Base-by-base conservation (phyloP, 495 filamentous ascomycete species). In the Diplogelasinospora grovesii region DNA sequence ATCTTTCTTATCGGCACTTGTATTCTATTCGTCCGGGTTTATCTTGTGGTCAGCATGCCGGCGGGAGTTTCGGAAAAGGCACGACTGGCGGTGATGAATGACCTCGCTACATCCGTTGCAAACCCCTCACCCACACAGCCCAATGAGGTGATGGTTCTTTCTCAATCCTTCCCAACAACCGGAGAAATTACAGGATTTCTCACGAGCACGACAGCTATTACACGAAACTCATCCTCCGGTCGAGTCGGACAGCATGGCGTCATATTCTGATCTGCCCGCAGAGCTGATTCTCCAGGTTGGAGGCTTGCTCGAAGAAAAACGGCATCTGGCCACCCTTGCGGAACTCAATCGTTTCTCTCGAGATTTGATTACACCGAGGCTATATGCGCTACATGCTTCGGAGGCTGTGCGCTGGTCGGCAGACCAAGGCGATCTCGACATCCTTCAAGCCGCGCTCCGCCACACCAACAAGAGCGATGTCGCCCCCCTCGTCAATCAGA, bases 231-330 rank as follows among this genome's bases (percentile, higher is more conserved):
- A n/a, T n/a, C n/a, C n/a, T n/a, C n/a, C n/a, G n/a, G n/a, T n/a
- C n/a, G n/a, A n/a, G n/a, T n/a, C n/a, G n/a, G n/a, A n/a, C n/a
- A 31, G 22, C 16, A 36, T 36, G 34, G 34, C 34, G 13, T 23
- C 18, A 5, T 36, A 22, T 4, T 3, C 11, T 16, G 21, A 14
- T 18, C 26, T 46, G 14, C 43, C 43, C 36, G 8, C 36, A 8
- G 43, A 46, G 28, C 43, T 46, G 21, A 7, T 40, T 15, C 27
- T 46, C 19, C 20, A 40, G 19, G 25, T 46, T 14, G 43, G 14
- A 22, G 26, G 23, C 27, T 39, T 19, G 38, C 37, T 46, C 14
- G 27, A 41, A 6, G 8, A 9, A 24, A 29, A 21, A 16, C 11
- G 6, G 8, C 22, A 10, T 11, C 19, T 36, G 3, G 5, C 34